Evolutionary conservation across 148 eudicot species (phyloP).

Genomic region (Rhododendron vialii): DNA sequence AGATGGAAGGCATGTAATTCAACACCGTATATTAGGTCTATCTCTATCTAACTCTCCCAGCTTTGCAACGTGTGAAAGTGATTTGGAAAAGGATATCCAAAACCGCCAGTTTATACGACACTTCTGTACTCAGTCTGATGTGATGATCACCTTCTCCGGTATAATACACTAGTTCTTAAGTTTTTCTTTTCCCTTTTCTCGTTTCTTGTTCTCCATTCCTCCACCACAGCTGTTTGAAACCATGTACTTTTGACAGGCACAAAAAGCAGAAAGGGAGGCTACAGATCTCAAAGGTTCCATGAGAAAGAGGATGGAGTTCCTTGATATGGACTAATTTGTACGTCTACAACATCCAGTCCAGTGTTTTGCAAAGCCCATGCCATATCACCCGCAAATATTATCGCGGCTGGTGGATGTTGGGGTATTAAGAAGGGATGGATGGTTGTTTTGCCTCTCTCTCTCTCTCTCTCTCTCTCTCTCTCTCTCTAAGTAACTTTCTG

Average conservation of each 20-base stretch:
- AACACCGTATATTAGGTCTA: neutral
- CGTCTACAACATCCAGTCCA: conserved; percentile 1
- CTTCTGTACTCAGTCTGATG: neutral
- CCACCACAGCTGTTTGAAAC: neutral
- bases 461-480: conserved; percentile 1
- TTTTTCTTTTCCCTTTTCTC: neutral
- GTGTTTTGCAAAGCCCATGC: conserved; percentile 9
- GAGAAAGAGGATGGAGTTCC: conserved; percentile 95
- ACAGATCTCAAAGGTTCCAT: conserved; percentile 82
- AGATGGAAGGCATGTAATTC: neutral
- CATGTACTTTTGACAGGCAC: neutral
- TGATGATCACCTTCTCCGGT: neutral
- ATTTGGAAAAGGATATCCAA: neutral
- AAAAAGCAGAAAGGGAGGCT: conserved; percentile 41
- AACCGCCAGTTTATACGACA: neutral
- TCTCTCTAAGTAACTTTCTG: neutral
- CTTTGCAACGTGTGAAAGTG: neutral
- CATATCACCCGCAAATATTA: conserved; percentile 46
- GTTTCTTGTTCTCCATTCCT: neutral
- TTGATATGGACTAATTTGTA: conserved; percentile 74
- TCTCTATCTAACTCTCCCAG: neutral
- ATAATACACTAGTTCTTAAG: neutral
- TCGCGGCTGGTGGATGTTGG: conserved; percentile 27
- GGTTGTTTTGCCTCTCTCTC: conserved; percentile 2
- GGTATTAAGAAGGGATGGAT: conserved; percentile 1